These are phyloP conservation scores for Pascua guehoae DNA, from an alignment of 1,284 basidiomycete species.

Conservation along the genomic window DNA sequence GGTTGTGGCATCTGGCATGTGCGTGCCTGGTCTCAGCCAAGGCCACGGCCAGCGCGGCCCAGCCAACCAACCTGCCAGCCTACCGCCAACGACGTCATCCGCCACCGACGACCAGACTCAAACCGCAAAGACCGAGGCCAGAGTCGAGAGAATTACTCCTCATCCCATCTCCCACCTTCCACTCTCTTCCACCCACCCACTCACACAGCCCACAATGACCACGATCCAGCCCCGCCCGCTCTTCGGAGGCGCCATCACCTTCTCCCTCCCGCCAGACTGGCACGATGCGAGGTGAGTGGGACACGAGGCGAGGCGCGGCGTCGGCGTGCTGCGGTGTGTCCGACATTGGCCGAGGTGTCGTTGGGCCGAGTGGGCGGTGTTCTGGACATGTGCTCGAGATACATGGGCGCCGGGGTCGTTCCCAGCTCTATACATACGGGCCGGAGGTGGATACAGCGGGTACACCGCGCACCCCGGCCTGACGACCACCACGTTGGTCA, in stretches of 20 bases:
- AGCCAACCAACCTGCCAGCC: too few species aligned
- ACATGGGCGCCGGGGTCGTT: too few species aligned
- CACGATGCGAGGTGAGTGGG: slow-evolving; percentile 81
- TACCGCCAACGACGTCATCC: too few species aligned
- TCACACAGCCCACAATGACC: slow-evolving; percentile 10
- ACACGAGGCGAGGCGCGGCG: too few species aligned
- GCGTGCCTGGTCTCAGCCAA: neutral
- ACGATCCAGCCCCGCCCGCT: slow-evolving; percentile 28
- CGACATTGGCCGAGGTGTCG: neutral
- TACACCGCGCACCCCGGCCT: neutral
- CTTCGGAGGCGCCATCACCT: slow-evolving; percentile 71
- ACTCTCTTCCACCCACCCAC: neutral
- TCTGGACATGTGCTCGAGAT: too few species aligned
- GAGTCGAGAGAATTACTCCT: neutral
- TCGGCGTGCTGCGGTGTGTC: neutral
- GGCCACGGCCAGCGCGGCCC: too few species aligned
- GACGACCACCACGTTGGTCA: too few species aligned
- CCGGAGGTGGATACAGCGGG: neutral
- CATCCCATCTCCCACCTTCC: neutral
- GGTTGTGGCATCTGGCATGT: neutral
- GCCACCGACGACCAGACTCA: too few species aligned
- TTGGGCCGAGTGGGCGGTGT: neutral
- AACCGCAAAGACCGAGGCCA: too few species aligned
- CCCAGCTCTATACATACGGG: too few species aligned
- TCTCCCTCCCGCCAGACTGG: slow-evolving; percentile 59